Conservation (phyloP, 768 basidiomycete genomes). For the Serendipita sp. region DNA sequence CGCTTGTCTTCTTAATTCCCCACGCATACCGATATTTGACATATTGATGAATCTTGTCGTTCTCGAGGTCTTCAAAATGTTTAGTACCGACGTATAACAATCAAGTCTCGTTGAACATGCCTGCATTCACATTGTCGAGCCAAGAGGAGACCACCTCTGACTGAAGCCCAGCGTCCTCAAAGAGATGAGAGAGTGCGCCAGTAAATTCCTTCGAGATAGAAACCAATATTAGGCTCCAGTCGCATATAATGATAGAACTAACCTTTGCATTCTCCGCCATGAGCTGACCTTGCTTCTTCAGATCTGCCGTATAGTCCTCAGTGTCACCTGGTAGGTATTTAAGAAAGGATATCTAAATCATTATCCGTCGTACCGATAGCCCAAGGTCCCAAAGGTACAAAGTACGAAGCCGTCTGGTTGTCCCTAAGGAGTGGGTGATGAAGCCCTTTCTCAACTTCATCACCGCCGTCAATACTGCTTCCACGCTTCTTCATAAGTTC, state of each 20-base stretch:
- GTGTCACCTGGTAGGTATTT: not conserved
- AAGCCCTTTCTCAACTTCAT: not conserved
- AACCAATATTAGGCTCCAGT: not conserved
- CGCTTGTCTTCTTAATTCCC: not conserved
- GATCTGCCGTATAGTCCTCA: not conserved
- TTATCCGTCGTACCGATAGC: not conserved
- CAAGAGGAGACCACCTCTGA: not conserved
- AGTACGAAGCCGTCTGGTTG: not conserved
- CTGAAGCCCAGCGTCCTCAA: not conserved
- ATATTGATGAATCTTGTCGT: not conserved
- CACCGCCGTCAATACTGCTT: not conserved
- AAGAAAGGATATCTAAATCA: not conserved
- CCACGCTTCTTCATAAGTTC: not conserved
- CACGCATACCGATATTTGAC: not conserved
- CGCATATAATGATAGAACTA: not conserved
- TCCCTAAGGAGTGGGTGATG: not conserved
- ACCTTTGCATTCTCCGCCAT: not conserved
- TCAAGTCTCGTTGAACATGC: not conserved
- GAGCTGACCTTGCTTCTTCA: not conserved
- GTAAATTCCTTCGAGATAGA: not conserved
- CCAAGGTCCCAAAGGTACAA: not conserved
- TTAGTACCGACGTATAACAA: not conserved
- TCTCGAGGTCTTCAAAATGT: not conserved
- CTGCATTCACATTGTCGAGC: not conserved
- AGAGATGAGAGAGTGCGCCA: not conserved